phyloP scores from a whole-genome alignment of 2,329 filamentous ascomycete genomes.

The Cladophialophora psammophila region DNA sequence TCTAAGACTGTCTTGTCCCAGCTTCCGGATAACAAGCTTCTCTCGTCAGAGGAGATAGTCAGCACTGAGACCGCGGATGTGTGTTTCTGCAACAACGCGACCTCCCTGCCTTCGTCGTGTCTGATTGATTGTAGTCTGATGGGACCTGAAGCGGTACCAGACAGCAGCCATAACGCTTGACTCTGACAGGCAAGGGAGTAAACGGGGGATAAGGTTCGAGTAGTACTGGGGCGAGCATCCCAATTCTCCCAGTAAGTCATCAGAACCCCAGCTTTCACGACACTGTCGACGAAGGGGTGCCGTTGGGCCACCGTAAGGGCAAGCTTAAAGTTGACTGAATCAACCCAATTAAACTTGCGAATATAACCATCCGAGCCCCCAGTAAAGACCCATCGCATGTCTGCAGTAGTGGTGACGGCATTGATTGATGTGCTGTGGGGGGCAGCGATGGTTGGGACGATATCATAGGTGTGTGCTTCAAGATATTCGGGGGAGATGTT shows the following conservation, averaged over 20 bases:
- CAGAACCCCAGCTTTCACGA: slow-evolving; percentile 91
- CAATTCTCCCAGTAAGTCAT: slow-evolving; percentile 99
- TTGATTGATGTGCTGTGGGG: slow-evolving; percentile 97
- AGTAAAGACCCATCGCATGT: slow-evolving; percentile 93
- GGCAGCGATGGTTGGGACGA: slow-evolving; percentile 94
- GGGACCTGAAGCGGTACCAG: slow-evolving; percentile 85
- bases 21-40: slow-evolving; percentile 85
- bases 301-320: slow-evolving; percentile 92
- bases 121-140: slow-evolving; percentile 94
- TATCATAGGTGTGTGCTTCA: slow-evolving; percentile 84
- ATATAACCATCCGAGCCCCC: slow-evolving; percentile 96
- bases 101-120: slow-evolving; percentile 92
- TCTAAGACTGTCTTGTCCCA: slow-evolving; percentile 96
- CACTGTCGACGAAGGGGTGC: slow-evolving; percentile 96
- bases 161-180: slow-evolving; percentile 87
- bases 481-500: slow-evolving; percentile 78
- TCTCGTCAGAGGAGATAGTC: slow-evolving; percentile 82
- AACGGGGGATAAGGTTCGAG: slow-evolving; percentile 70
- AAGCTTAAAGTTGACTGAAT: slow-evolving; percentile 93
- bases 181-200: slow-evolving; percentile 94
- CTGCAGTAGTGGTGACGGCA: slow-evolving; percentile 86
- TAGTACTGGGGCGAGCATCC: slow-evolving; percentile 62
- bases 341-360: slow-evolving; percentile 93
- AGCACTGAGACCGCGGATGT: slow-evolving; percentile 91
- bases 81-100: slow-evolving; percentile 80